phyloP scores from a whole-genome alignment of 257 asterid species.

The Gynochthodes officinalis region DNA sequence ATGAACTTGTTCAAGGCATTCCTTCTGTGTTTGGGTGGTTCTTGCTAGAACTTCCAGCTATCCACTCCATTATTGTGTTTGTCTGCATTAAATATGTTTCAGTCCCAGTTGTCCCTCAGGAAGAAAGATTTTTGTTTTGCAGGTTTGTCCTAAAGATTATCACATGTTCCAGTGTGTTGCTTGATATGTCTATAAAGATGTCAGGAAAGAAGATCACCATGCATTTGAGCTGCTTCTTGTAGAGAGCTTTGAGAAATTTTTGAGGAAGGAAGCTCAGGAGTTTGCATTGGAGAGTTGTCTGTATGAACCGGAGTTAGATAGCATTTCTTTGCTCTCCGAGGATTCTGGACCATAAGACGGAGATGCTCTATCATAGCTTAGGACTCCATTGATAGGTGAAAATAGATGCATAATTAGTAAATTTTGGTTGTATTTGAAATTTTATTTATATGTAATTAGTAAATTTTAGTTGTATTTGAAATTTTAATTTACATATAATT shows the following conservation, averaged over 20 bases:
- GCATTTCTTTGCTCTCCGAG: slow-evolving; percentile 37
- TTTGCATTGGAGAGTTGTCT: slow-evolving; percentile 50
- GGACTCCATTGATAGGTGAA: slow-evolving; percentile 60
- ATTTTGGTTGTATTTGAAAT: too few species aligned
- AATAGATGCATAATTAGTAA: too few species aligned
- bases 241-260: slow-evolving; percentile 67
- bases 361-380: slow-evolving; percentile 42
- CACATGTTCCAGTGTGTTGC: slow-evolving; percentile 96
- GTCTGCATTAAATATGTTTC: slow-evolving; percentile 93
- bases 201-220: slow-evolving; percentile 80
- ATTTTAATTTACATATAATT: too few species aligned
- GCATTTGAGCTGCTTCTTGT: slow-evolving; percentile 79
- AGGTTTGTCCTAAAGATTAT: slow-evolving; percentile 85
- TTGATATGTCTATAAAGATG: slow-evolving; percentile 86
- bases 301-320: slow-evolving; percentile 37
- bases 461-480: too few species aligned
- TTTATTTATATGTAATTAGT: too few species aligned
- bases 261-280: slow-evolving; percentile 76
- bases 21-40: slow-evolving; percentile 85
- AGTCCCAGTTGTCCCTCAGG: slow-evolving; percentile 81
- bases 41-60: slow-evolving; percentile 79
- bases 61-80: slow-evolving; percentile 74
- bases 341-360: slow-evolving; percentile 37
- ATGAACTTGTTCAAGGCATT: slow-evolving; percentile 85
- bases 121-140: slow-evolving; percentile 77